Evolutionary conservation across 257 asterid species (phyloP).

Genomic region (Ligustrum vulgare): DNA sequence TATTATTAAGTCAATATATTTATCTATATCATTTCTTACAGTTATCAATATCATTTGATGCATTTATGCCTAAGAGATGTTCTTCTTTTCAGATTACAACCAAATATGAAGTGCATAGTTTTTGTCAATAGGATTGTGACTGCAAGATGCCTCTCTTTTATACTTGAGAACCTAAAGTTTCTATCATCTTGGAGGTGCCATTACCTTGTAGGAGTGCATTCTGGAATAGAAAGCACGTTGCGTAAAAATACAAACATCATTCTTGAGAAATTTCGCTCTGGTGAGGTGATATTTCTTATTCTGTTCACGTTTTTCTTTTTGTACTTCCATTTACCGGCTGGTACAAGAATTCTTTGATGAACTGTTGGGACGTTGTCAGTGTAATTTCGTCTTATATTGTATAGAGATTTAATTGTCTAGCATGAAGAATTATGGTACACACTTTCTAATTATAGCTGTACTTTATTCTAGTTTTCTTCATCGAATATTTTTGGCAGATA

Average conservation of each 20-base stretch:
- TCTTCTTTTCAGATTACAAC: conserved; percentile 70
- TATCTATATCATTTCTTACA: neutral
- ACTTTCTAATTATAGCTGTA: neutral
- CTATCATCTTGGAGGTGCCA: conserved; percentile 83
- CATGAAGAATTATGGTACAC: conserved; percentile 3
- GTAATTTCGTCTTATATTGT: conserved; percentile 10
- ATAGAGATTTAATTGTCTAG: conserved; percentile 17
- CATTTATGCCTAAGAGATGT: conserved; percentile 16
- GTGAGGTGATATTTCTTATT: conserved; percentile 67
- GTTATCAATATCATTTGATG: conserved; percentile 4
- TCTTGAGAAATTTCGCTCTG: conserved; percentile 85
- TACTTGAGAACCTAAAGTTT: conserved; percentile 61
- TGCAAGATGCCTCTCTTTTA: conserved; percentile 76
- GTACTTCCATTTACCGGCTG: conserved; percentile 5
- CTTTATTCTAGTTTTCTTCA: conserved; percentile 18
- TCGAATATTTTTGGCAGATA: conserved; percentile 54
- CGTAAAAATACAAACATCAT: conserved; percentile 59
- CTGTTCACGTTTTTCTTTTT: conserved; percentile 14
- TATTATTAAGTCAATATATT: conserved; percentile 1
- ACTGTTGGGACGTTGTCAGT: conserved; percentile 15
- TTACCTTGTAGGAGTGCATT: conserved; percentile 83
- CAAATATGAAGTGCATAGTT: conserved; percentile 84
- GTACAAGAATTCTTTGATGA: neutral
- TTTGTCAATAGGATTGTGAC: conserved; percentile 92
- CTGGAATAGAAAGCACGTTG: conserved; percentile 66